Evolutionary conservation across 1,284 basidiomycete species (phyloP).

Genomic region (Erythrobasidium hasegawianum): DNA sequence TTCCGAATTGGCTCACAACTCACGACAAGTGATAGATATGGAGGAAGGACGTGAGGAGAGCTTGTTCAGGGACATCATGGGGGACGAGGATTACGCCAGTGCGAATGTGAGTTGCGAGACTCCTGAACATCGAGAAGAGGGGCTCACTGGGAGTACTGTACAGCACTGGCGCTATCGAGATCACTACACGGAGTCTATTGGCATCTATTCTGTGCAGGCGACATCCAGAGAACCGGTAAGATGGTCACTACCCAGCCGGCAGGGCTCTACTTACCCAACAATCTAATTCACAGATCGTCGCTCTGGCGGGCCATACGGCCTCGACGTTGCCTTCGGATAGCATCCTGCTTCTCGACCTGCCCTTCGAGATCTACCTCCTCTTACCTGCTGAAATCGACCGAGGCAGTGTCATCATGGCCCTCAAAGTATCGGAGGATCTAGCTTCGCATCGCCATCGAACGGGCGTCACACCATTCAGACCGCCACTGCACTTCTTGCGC

Average conservation of each 20-base stretch:
- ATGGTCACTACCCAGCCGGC: background rate
- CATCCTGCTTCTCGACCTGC: conserved; percentile 8
- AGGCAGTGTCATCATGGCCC: conserved; percentile 12
- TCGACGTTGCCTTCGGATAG: background rate
- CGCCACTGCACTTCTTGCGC: conserved; percentile 23
- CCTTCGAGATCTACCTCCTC: conserved; percentile 30
- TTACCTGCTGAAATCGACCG: conserved; percentile 12
- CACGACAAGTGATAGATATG: conserved; percentile 38
- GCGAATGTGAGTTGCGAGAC: conserved; percentile 25
- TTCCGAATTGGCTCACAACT: conserved; percentile 34
- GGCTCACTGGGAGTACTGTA: background rate
- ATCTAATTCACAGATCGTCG: background rate
- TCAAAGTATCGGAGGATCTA: conserved; percentile 8
- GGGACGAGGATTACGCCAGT: conserved; percentile 40
- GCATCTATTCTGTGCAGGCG: background rate
- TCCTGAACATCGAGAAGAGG: background rate
- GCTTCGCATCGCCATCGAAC: background rate
- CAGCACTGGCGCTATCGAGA: conserved; percentile 3
- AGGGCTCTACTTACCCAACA: background rate
- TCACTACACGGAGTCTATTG: too few relatives aligned
- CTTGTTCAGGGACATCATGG: conserved; percentile 42
- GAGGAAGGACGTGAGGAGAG: conserved; percentile 44
- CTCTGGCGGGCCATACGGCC: conserved; percentile 7
- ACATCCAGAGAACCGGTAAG: background rate
- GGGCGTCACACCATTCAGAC: background rate